These are phyloP conservation scores for Pelargonium myrrhifolium DNA, from an alignment of 441 rosid species.

Conservation along the genomic window DNA sequence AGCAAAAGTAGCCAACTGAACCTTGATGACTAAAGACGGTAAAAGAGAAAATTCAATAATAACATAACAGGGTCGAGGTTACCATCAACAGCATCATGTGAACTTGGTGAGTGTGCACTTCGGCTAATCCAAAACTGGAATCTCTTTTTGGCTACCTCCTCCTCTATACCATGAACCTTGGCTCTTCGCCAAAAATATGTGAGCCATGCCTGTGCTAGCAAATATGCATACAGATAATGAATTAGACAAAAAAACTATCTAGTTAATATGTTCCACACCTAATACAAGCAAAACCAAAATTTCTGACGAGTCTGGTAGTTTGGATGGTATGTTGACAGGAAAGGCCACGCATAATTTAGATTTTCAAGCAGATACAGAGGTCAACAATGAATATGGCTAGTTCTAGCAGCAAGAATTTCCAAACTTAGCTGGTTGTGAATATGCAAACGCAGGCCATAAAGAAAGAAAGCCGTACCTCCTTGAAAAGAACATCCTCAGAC, in stretches of 20 bases:
- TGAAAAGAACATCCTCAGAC: slow-evolving; percentile 96
- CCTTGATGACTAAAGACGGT: not conserved
- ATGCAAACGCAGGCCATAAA: slow-evolving; percentile 2
- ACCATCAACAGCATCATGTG: slow-evolving; percentile 87
- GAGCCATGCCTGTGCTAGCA: slow-evolving; percentile 55
- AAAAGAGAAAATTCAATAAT: not conserved
- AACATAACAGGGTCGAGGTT: slow-evolving; percentile 11
- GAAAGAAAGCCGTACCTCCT: slow-evolving; percentile 60
- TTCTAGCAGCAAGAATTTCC: not conserved
- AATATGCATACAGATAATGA: not conserved
- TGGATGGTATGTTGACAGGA: not conserved
- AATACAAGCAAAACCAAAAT: no score
- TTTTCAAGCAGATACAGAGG: no score
- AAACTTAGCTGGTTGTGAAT: slow-evolving; percentile 2
- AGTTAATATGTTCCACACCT: no score
- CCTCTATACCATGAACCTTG: slow-evolving; percentile 50
- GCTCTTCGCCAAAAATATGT: slow-evolving; percentile 80
- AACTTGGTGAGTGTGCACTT: slow-evolving; percentile 57
- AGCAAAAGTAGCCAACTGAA: not conserved
- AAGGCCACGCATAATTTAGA: not conserved
- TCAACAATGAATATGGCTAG: no score
- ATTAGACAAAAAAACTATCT: not conserved
- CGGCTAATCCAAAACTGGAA: slow-evolving; percentile 62
- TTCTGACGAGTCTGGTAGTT: no score
- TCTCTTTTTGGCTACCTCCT: slow-evolving; percentile 45